phyloP scores from a whole-genome alignment of 2,329 filamentous ascomycete species.

The Hypoxylon sp. region DNA sequence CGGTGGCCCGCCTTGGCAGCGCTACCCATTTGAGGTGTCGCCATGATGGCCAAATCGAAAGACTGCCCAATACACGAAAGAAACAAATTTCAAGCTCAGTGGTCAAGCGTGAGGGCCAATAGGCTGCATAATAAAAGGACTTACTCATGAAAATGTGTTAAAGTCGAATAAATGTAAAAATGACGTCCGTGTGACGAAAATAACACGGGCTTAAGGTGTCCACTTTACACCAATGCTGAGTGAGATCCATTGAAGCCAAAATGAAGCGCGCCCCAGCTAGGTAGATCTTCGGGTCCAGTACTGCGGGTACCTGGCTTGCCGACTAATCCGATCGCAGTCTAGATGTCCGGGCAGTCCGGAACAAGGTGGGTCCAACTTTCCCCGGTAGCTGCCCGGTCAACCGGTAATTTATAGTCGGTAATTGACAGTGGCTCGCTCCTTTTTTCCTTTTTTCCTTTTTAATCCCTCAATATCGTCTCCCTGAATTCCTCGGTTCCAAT shows the following conservation, averaged over 20 bases:
- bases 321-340: constrained; percentile 19
- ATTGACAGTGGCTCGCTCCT: neutral
- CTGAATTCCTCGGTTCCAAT: neutral
- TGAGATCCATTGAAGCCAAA: constrained; percentile 23
- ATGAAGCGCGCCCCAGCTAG: neutral
- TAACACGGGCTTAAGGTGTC: constrained; percentile 37
- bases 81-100: neutral
- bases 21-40: constrained; percentile 21
- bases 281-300: constrained; percentile 1
- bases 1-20: constrained; percentile 19
- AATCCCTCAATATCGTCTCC: constrained; percentile 1
- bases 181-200: constrained; percentile 49
- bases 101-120: neutral
- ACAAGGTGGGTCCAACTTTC: constrained; percentile 19
- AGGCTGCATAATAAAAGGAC: neutral
- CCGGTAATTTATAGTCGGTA: constrained; percentile 1
- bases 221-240: constrained; percentile 29
- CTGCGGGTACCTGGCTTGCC: constrained; percentile 25
- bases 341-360: constrained; percentile 11
- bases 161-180: constrained; percentile 31
- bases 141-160: constrained; percentile 5
- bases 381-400: constrained; percentile 8
- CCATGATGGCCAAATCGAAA: constrained; percentile 17
- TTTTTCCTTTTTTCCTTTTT: neutral
- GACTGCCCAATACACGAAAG: neutral